Conservation (phyloP, 805 yeast species). For the Candida manassasensis region DNA sequence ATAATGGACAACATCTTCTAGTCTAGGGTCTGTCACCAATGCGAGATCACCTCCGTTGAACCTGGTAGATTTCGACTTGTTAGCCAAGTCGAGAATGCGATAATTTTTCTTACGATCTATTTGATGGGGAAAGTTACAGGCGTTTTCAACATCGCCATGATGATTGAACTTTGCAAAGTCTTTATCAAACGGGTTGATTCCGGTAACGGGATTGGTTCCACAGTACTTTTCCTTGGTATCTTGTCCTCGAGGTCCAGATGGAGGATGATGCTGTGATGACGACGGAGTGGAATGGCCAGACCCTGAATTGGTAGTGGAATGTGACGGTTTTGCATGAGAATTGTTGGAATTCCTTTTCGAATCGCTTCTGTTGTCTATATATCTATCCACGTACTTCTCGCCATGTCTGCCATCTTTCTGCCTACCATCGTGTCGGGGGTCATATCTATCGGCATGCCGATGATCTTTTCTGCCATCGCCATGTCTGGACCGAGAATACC, state of each 20-base stretch:
- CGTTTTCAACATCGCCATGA: conserved; percentile 18
- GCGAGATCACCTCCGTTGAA: conserved; percentile 23
- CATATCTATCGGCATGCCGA: not conserved
- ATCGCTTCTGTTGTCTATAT: not conserved
- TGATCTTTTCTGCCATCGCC: not conserved
- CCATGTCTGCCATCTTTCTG: not conserved
- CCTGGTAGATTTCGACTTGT: conserved; percentile 36
- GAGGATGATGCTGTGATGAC: not conserved
- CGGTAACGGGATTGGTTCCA: conserved; percentile 32
- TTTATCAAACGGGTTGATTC: conserved; percentile 27
- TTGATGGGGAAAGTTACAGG: conserved; percentile 8
- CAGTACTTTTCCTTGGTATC: not conserved
- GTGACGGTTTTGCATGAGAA: not conserved
- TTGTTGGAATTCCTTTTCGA: not conserved
- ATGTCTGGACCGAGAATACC: too few relatives aligned
- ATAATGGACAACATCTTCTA: conserved; percentile 17
- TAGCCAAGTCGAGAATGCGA: conserved; percentile 35
- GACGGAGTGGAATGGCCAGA: not conserved
- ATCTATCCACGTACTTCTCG: not conserved
- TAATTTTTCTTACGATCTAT: conserved; percentile 26
- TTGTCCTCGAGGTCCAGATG: not conserved
- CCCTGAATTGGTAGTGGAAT: too few relatives aligned
- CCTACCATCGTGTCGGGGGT: not conserved
- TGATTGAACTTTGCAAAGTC: conserved; percentile 27
- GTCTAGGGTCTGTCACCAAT: conserved; percentile 40